phyloP scores from a whole-genome alignment of 108 stramenopile species.

The Discostella stelligeroides region DNA sequence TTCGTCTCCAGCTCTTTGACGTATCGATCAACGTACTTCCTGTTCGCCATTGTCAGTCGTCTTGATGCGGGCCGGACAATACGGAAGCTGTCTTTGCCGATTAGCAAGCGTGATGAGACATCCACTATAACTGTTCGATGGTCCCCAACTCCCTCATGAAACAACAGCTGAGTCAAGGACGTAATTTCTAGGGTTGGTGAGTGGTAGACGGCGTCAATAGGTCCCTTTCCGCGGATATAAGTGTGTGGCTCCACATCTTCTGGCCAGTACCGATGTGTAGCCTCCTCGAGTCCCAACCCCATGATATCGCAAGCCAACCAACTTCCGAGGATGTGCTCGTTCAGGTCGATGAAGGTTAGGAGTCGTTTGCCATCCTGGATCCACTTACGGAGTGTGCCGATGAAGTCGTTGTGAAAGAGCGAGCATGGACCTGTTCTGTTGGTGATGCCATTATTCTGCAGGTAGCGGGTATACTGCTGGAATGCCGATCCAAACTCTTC shows the following conservation, averaged over 20 bases:
- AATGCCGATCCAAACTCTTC: not conserved
- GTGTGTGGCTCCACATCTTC: not conserved
- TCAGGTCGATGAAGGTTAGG: conserved; percentile 1
- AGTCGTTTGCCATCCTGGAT: not conserved
- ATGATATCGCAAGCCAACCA: not conserved
- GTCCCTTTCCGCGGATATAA: not conserved
- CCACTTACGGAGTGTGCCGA: no score
- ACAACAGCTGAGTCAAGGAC: not conserved
- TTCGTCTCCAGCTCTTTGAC: not conserved
- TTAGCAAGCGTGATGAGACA: not conserved
- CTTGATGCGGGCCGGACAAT: not conserved
- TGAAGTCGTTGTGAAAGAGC: not conserved
- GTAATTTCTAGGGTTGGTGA: not conserved
- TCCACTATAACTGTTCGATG: no score
- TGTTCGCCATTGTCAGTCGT: not conserved
- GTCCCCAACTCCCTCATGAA: conserved; percentile 2
- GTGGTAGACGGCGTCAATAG: no score
- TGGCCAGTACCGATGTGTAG: not conserved
- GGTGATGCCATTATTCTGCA: not conserved
- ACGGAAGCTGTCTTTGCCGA: not conserved
- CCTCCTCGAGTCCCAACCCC: not conserved
- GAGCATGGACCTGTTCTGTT: not conserved
- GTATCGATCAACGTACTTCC: not conserved
- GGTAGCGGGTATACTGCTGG: not conserved
- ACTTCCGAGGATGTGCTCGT: not conserved